Conservation (phyloP, 73 alveolate genomes). For the Tetrahymena thermophila region DNA sequence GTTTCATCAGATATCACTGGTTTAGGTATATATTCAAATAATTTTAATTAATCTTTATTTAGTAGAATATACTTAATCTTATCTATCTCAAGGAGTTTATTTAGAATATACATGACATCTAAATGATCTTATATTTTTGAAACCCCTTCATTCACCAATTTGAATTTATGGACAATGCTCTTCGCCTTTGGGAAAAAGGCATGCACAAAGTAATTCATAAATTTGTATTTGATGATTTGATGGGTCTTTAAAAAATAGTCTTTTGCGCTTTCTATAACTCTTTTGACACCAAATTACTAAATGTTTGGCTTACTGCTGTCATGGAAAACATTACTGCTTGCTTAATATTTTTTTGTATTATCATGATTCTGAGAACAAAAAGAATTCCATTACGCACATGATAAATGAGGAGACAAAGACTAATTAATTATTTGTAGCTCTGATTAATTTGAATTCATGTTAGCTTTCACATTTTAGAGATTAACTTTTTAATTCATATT, state of each 20-base stretch:
- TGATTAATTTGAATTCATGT: neutral
- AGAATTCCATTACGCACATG: too few relatives aligned
- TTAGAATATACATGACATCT: neutral
- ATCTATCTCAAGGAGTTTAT: neutral
- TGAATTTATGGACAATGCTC: neutral
- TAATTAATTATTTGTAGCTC: neutral
- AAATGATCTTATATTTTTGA: neutral
- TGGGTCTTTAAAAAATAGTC: neutral
- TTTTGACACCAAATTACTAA: neutral
- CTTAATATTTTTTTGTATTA: too few relatives aligned
- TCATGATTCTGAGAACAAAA: neutral
- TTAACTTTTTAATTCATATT: too few relatives aligned
- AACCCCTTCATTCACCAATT: neutral
- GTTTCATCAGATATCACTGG: neutral
- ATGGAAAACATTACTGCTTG: too few relatives aligned
- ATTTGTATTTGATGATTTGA: neutral
- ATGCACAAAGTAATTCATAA: neutral
- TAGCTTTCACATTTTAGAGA: too few relatives aligned
- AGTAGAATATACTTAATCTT: neutral
- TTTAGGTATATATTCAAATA: neutral
- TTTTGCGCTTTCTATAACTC: neutral
- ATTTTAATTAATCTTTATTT: neutral
- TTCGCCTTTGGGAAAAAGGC: neutral
- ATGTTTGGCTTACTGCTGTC: too few relatives aligned
- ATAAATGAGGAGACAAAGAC: neutral